These are phyloP conservation scores for Mucor mucedo DNA, from an alignment of 371 early-diverging fungal genomes.

Conservation along the genomic window DNA sequence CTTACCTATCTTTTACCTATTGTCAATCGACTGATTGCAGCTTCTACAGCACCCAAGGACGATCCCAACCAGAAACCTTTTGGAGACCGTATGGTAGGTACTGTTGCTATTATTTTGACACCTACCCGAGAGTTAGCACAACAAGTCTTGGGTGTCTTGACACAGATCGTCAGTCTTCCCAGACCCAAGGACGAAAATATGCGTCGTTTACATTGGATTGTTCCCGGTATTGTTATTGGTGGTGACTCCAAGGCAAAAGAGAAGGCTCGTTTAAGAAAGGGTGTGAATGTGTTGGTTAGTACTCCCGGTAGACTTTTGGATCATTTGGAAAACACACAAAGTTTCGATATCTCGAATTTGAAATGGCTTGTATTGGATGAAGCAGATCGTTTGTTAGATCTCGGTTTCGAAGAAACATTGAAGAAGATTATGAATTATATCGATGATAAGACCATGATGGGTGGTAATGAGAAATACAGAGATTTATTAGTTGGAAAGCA, in stretches of 20 bases:
- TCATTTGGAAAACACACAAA: conserved; percentile 88
- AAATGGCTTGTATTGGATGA: conserved; percentile 97
- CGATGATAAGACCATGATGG: conserved; percentile 49
- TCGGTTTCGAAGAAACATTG: conserved; percentile 95
- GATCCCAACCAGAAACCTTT: conserved; percentile 28
- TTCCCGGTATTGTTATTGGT: conserved; percentile 90
- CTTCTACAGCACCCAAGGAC: conserved; percentile 39
- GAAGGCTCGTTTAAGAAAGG: conserved; percentile 91
- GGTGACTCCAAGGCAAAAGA: conserved; percentile 93
- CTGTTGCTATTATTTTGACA: conserved; percentile 85
- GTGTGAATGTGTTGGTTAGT: conserved; percentile 92
- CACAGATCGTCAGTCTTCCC: conserved; percentile 68
- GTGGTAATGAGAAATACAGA: conserved; percentile 25
- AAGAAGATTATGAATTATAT: conserved; percentile 78
- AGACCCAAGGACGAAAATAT: conserved; percentile 52
- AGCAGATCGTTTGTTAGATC: conserved; percentile 97
- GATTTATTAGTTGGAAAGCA: conserved; percentile 32
- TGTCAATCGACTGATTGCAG: conserved; percentile 55
- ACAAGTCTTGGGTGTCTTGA: conserved; percentile 87
- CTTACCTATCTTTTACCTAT: conserved; percentile 94
- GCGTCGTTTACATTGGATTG: conserved; percentile 89
- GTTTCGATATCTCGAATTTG: conserved; percentile 74
- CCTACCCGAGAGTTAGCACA: conserved; percentile 99
- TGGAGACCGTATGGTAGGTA: conserved; percentile 67
- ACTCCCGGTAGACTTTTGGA: conserved; percentile 99